A percentile compares a stretch with the other conserved stretches of the same genome.
Evolutionary conservation across 495 filamentous ascomycete species (phyloP).

Genomic region (Talaromyces ruber): DNA sequence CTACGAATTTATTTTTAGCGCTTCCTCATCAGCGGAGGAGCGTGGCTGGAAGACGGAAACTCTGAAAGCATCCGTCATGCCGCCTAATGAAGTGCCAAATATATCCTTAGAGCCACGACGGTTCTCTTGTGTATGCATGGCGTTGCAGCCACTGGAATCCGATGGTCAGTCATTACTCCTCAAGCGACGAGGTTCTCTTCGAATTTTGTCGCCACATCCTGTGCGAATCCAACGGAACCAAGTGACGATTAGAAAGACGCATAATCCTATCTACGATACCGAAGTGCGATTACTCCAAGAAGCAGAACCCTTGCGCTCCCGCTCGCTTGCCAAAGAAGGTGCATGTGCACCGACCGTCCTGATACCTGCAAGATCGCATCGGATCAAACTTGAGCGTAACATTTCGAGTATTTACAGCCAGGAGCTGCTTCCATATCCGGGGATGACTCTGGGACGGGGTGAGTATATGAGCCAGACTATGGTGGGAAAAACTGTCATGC

Average conservation of each 20-base stretch:
- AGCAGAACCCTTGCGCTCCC: slow-evolving; percentile 24
- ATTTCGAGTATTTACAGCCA: slow-evolving; percentile 78
- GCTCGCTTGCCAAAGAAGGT: slow-evolving; percentile 14
- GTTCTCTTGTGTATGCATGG: slow-evolving; percentile 50
- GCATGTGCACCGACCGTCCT: slow-evolving; percentile 20
- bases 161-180: slow-evolving; percentile 66
- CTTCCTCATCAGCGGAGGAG: slow-evolving; percentile 77
- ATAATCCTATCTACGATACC: slow-evolving; percentile 50
- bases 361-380: slow-evolving; percentile 60
- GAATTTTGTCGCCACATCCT: slow-evolving; percentile 61
- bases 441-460: slow-evolving; percentile 59
- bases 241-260: slow-evolving; percentile 87
- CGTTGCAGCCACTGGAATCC: slow-evolving; percentile 66
- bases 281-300: slow-evolving; percentile 12
- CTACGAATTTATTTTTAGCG: slow-evolving; percentile 82
- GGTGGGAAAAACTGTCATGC: slow-evolving; percentile 61
- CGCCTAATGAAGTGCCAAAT: slow-evolving; percentile 15
- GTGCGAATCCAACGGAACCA: slow-evolving; percentile 43
- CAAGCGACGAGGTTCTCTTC: slow-evolving; percentile 70
- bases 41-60: slow-evolving; percentile 56
- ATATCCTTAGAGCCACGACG: slow-evolving; percentile 18
- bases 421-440: slow-evolving; percentile 77
- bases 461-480: slow-evolving; percentile 33
- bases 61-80: slow-evolving; percentile 21
- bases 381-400: slow-evolving; percentile 66